These are phyloP conservation scores for Polytrichum formosum DNA, from an alignment of 225 moss, liverwort and hornwort species.

Conservation along the genomic window DNA sequence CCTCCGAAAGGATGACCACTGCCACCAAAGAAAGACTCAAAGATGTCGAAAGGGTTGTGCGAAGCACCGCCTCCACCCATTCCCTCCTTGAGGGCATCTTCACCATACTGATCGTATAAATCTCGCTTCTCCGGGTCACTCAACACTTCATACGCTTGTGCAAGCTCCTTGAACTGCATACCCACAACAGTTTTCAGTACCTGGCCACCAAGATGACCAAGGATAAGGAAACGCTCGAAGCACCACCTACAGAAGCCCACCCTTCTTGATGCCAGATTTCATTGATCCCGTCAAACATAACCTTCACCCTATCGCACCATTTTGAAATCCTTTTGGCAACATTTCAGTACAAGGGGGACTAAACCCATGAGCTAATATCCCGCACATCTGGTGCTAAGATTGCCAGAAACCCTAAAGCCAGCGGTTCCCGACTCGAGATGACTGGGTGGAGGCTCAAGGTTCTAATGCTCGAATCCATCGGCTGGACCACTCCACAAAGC, in stretches of 20 bases:
- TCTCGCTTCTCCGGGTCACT: constrained; percentile 63
- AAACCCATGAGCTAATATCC: neutral
- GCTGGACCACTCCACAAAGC: too few species aligned
- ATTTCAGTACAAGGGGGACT: neutral
- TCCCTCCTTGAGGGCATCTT: constrained; percentile 59
- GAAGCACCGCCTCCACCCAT: constrained; percentile 58
- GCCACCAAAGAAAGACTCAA: constrained; percentile 59
- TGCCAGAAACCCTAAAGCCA: too few species aligned
- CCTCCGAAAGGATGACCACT: constrained; percentile 28
- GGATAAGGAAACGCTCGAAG: too few species aligned
- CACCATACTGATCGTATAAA: constrained; percentile 58
- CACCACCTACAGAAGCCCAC: too few species aligned
- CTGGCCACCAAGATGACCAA: neutral
- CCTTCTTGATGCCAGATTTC: too few species aligned
- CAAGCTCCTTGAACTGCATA: constrained; percentile 59
- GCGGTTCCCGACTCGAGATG: too few species aligned
- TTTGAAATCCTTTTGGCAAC: too few species aligned
- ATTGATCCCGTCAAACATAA: too few species aligned
- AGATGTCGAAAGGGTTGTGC: constrained; percentile 61
- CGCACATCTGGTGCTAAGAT: neutral
- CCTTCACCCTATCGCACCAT: too few species aligned
- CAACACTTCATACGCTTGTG: constrained; percentile 57
- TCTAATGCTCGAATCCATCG: too few species aligned
- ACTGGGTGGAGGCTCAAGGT: too few species aligned
- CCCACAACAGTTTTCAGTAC: neutral